Conservation (phyloP, 1,139 yeast genomes). For the Hanseniaspora sp. region DNA sequence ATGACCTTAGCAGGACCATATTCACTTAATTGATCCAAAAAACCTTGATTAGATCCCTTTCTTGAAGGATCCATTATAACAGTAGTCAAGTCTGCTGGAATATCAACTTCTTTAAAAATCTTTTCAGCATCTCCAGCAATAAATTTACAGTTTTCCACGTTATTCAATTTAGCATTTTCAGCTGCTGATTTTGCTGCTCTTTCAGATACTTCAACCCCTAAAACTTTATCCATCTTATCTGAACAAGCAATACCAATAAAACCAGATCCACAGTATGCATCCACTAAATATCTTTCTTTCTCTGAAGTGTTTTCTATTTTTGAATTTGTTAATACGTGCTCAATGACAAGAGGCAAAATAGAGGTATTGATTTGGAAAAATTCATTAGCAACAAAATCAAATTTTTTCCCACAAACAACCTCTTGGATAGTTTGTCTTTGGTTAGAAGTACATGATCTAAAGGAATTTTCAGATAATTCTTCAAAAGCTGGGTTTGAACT, state of each 20-base stretch:
- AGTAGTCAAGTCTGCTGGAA: slow-evolving; percentile 64
- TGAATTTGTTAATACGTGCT: slow-evolving; percentile 59
- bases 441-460: slow-evolving; percentile 45
- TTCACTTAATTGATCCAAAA: slow-evolving; percentile 69
- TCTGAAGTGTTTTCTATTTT: slow-evolving; percentile 39
- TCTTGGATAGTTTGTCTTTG: slow-evolving; percentile 74
- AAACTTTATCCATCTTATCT: slow-evolving; percentile 61
- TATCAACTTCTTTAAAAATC: slow-evolving; percentile 66
- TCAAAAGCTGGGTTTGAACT: slow-evolving; percentile 17
- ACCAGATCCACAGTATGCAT: slow-evolving; percentile 97
- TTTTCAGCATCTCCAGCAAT: slow-evolving; percentile 88
- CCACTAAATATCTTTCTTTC: slow-evolving; percentile 57
- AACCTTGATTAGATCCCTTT: slow-evolving; percentile 87
- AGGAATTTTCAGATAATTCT: slow-evolving; percentile 23
- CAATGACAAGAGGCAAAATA: slow-evolving; percentile 70
- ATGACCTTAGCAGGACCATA: slow-evolving; percentile 79
- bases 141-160: slow-evolving; percentile 65
- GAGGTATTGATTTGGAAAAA: slow-evolving; percentile 94
- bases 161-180: slow-evolving; percentile 64
- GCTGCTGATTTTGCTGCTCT: slow-evolving; percentile 84
- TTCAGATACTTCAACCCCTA: slow-evolving; percentile 91
- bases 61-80: slow-evolving; percentile 95
- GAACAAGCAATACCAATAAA: slow-evolving; percentile 82
- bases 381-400: slow-evolving; percentile 85
- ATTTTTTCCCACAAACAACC: slow-evolving; percentile 57